Evolutionary conservation across 768 basidiomycete genomes (phyloP), one percentile per base, ranked within the genome.

Genomic region (Gelatoporia subvermispora): DNA sequence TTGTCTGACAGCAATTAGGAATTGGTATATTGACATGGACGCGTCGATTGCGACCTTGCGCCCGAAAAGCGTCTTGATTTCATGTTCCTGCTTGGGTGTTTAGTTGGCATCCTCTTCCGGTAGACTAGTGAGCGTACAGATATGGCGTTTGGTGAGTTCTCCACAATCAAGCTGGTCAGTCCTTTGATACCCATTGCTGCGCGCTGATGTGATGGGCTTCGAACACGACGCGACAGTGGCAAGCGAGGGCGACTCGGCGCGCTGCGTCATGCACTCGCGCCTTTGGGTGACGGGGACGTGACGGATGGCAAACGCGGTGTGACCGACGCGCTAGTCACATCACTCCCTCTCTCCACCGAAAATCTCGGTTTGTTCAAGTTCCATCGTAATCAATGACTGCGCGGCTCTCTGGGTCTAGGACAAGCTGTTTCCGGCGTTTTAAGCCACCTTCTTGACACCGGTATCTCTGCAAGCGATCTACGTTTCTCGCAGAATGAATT

Each of bases 41-140:
- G 96, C 96, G 75, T 99, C 96, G 56, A 99, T 92, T 50, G 95
- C 95, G 56, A 98, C 93, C 73, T 97, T 98, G 59, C 96, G 84
- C 1, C 96, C 95, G 57, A 99, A 98, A 38, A 99, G 83, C 21
- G 91, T 93, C 72, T 96, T 95, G 48, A 97, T 97, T 35, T 95
- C 91, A 63, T 94, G 91, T 58, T 94, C 92, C 66, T 85, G 64
- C 50, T 16, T 21, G 35, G 18, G 43, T 22, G 40, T 45, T 50
- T 35, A 47, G 47, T 31, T 13, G 5, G 13, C 13, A 5, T 31
- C 28, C 28, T 13, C 28, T 31, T 45, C 40, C 38, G 45, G 50
- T 23, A 35, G 28, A 31, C 13, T 31, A 31, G 5, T 31, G 5
- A 31, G 43, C 61, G 35, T 39, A 72, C 72, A 47, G 65, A 79